Conservation (phyloP, 805 yeast species). For the Gaillardinia entomophila region DNA sequence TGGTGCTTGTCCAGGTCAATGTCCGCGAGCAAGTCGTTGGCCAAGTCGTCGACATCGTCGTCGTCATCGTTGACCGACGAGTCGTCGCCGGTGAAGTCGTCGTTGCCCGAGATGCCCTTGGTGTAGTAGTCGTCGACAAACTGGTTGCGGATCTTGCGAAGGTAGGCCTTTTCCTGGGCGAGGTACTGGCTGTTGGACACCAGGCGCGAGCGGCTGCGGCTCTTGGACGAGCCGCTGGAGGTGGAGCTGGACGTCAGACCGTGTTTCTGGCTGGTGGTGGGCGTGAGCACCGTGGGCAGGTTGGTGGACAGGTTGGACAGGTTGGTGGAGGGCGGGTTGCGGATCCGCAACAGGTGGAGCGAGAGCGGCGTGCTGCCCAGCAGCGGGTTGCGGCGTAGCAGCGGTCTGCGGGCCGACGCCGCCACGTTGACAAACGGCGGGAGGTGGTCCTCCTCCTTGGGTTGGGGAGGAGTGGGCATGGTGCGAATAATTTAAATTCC, state of each 20-base stretch:
- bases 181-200: constrained; percentile 33
- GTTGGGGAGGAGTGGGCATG: too few species aligned
- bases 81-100: constrained; percentile 19
- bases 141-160: constrained; percentile 57
- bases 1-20: constrained; percentile 41
- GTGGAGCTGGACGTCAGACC: background rate
- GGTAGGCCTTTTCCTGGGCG: constrained; percentile 63
- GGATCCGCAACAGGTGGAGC: background rate
- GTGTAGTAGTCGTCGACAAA: constrained; percentile 67
- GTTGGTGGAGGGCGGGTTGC: background rate
- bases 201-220: background rate
- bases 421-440: too few species aligned
- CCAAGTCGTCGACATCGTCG: constrained; percentile 21
- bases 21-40: constrained; percentile 24
- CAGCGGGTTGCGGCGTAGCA: background rate
- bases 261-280: background rate
- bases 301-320: background rate
- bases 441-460: too few species aligned
- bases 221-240: background rate
- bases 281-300: background rate
- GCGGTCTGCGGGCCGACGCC: background rate
- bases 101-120: constrained; percentile 49
- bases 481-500: too few species aligned
- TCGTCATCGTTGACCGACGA: constrained; percentile 27
- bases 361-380: background rate